Base-by-base conservation (phyloP, 257 asterid genomes). In the Osmanthus fragrans region DNA sequence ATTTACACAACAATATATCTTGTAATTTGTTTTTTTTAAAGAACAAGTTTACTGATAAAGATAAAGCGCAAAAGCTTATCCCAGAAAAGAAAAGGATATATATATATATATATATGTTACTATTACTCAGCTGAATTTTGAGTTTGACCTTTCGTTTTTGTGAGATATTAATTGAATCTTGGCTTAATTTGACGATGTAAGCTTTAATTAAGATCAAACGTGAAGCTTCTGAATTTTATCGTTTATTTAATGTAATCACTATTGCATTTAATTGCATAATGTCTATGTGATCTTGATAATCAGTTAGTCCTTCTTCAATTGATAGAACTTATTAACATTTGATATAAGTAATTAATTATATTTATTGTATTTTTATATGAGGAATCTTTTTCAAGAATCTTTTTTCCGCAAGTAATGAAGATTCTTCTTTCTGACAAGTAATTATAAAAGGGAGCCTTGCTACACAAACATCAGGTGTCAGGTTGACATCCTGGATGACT, bases 201-300 rank as follows among this genome's bases (percentile, higher is more conserved):
- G 67, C 77, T 74, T 40, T 12, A 23, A 47, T 68, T 71, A 72
- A 30, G 47, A 76, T 39, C 63, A 30, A 71, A 64, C 32, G 45
- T 2, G 30, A 82, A 69, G 66, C 33, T 70, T 77, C 65, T 51
- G 11, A 69, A 51, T 82, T 67, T 70, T 64, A 33, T 76, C 12
- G 21, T 11, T 27, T 5, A 25, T 29, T 29, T 19, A 21, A 25
- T 54, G 11, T 18, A 3, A 19, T 71, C 65, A n/a, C 29, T 10
- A 23, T 71, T 3, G 3, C 19, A 63, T n/a, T 13, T 12, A 56
- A 19, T 54, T 54, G 5, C 23, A 4, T 19, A 16, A 19, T 6
- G 23, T 54, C 3, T 54, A 2, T 54, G 60, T 51, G 21, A 51
- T 49, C 7, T 39, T 39, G 47, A 39, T 39, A 39, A 39, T 39